phyloP scores from a whole-genome alignment of 2,329 filamentous ascomycete genomes.

The Sclerotinia spermophila region DNA sequence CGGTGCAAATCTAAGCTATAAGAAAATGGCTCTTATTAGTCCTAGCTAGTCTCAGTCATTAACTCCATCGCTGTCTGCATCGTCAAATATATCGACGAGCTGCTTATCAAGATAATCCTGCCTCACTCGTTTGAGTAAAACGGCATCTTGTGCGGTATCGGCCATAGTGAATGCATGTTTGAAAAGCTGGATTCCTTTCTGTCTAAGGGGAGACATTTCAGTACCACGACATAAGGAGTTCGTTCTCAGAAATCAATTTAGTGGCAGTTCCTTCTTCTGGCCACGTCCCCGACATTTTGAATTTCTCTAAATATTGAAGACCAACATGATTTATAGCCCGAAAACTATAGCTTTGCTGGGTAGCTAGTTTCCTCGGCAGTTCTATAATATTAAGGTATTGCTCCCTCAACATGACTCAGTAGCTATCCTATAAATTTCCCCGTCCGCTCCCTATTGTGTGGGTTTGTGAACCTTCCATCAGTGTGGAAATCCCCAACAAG shows the following conservation, averaged over 20 bases:
- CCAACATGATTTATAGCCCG: accelerated
- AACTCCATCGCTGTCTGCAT: background rate
- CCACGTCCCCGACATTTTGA: background rate
- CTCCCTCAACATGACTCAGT: too few species aligned
- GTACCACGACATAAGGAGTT: background rate
- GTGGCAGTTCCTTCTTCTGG: background rate
- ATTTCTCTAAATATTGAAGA: background rate
- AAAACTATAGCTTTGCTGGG: accelerated
- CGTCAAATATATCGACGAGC: background rate
- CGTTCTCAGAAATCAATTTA: background rate
- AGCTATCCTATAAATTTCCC: background rate
- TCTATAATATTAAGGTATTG: accelerated
- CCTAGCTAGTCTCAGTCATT: background rate
- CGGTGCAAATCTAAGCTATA: background rate
- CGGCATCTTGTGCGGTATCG: background rate
- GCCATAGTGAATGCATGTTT: background rate
- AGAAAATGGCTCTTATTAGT: background rate
- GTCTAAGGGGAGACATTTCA: accelerated
- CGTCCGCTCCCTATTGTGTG: background rate
- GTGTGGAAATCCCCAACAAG: accelerated
- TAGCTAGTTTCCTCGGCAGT: background rate
- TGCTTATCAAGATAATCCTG: accelerated
- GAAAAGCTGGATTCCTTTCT: accelerated
- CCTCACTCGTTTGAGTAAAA: accelerated
- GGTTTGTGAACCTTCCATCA: background rate